Conservation (phyloP, 2,329 filamentous ascomycete genomes). For the Aureobasidium sp. region DNA sequence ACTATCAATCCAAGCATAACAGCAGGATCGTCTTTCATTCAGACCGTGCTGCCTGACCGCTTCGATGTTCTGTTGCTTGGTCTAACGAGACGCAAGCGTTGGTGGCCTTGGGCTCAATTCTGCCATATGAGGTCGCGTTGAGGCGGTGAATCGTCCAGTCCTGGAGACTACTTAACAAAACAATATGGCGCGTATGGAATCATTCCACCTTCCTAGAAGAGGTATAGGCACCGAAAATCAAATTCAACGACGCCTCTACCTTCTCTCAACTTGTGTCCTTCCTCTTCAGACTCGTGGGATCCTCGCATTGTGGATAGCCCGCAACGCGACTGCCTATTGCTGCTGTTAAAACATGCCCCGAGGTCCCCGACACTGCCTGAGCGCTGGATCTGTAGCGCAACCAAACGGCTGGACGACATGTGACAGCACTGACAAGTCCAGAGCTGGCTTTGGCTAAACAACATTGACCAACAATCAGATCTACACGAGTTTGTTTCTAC, state of each 20-base stretch:
- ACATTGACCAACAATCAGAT: not conserved
- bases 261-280: not conserved
- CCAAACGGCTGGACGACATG: conserved; percentile 2
- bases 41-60: not conserved
- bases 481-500: not conserved
- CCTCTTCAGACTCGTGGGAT: not conserved
- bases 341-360: not conserved
- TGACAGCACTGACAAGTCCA: not conserved
- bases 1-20: not conserved
- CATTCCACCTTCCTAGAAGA: not conserved
- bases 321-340: not conserved
- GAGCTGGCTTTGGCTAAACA: not conserved
- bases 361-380: not conserved
- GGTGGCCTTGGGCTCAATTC: not conserved
- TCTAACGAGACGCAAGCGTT: not conserved
- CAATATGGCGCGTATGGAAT: not conserved
- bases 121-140: not conserved
- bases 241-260: not conserved
- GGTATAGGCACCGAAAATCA: not conserved
- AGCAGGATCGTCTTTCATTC: not conserved
- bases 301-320: not conserved
- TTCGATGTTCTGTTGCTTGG: not conserved
- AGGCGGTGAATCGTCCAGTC: not conserved
- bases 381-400: not conserved
- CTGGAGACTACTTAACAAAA: not conserved